These are phyloP conservation scores for Neurospora sp. DNA, from an alignment of 495 filamentous ascomycete species.

Conservation along the genomic window DNA sequence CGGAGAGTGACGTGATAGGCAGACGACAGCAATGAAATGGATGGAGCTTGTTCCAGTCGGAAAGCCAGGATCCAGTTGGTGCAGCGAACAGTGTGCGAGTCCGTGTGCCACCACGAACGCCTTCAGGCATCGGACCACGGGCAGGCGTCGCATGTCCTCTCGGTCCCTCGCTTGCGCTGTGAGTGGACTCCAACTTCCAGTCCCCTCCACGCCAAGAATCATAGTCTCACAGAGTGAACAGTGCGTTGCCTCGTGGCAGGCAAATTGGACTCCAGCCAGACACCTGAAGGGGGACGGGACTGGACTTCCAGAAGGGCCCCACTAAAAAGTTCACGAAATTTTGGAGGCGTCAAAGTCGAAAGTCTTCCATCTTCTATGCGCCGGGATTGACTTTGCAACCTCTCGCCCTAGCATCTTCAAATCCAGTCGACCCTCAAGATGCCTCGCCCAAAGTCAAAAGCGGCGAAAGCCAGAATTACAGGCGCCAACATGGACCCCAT, in stretches of 20 bases:
- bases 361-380: background rate
- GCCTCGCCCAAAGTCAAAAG: slow-evolving; percentile 8
- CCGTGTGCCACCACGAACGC: slow-evolving; percentile 7
- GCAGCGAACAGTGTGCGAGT: background rate
- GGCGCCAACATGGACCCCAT: slow-evolving; percentile 1
- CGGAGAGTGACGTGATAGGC: slow-evolving; percentile 24
- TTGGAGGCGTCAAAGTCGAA: background rate
- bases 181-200: slow-evolving; percentile 2
- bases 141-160: slow-evolving; percentile 6
- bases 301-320: slow-evolving; percentile 3
- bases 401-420: background rate
- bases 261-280: background rate
- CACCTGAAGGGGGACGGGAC: background rate
- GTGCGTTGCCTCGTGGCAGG: background rate
- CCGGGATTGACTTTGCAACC: background rate
- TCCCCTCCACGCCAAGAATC: background rate
- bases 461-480: slow-evolving; percentile 2
- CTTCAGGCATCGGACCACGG: background rate
- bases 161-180: slow-evolving; percentile 1
- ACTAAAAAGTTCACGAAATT: slow-evolving; percentile 15
- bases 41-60: background rate
- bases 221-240: background rate
- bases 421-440: slow-evolving; percentile 1
- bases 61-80: slow-evolving; percentile 10
- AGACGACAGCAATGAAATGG: slow-evolving; percentile 2